These are phyloP conservation scores for Symbiodinium pilosum DNA, from an alignment of 73 alveolate species.

Conservation along the genomic window DNA sequence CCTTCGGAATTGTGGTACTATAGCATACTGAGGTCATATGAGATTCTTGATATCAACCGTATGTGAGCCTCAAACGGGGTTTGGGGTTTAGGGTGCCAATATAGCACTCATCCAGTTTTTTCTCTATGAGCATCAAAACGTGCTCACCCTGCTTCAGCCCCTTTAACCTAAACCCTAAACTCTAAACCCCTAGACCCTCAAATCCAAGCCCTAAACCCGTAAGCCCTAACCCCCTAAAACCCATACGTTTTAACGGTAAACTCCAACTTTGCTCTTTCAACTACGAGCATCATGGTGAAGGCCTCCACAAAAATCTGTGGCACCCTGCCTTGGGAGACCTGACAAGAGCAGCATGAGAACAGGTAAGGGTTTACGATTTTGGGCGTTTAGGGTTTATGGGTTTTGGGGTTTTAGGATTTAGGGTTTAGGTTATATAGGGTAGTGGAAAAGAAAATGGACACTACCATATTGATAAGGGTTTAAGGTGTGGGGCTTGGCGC, in stretches of 20 bases:
- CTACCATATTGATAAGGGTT: no score
- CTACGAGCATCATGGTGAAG: conserved; percentile 34
- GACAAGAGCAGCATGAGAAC: no score
- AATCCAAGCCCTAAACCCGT: neutral
- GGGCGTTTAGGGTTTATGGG: neutral
- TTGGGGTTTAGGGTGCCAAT: no score
- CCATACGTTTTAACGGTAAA: no score
- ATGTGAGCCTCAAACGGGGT: no score
- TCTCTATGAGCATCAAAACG: no score
- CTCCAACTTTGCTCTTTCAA: neutral
- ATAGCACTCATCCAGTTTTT: no score
- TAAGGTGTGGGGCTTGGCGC: neutral
- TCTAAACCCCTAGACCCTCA: neutral
- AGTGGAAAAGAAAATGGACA: no score
- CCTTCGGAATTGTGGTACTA: no score
- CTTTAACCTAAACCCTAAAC: neutral
- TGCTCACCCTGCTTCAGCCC: neutral
- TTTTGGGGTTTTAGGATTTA: neutral
- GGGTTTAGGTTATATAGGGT: neutral
- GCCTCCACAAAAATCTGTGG: conserved; percentile 31
- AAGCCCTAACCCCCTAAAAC: neutral
- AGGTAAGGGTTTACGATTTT: no score
- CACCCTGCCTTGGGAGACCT: conserved; percentile 82
- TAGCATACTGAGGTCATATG: no score
- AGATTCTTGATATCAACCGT: no score